Evolutionary conservation across 768 basidiomycete species (phyloP).

Genomic region (Lactarius pseudohatsudake): DNA sequence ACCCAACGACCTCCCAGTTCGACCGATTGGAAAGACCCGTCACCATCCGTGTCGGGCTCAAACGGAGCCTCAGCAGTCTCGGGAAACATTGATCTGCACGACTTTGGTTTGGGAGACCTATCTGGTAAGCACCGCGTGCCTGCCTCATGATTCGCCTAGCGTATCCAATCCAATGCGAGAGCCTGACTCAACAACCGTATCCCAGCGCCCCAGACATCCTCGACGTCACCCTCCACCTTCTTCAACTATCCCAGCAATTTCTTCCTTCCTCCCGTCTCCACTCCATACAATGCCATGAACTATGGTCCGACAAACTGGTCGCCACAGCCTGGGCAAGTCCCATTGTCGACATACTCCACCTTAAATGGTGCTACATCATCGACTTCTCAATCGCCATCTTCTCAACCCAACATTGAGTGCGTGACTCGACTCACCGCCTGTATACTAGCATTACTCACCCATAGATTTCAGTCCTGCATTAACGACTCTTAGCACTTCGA

Average conservation of each 20-base stretch:
- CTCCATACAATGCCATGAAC: slow-evolving; percentile 52
- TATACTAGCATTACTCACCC: slow-evolving; percentile 22
- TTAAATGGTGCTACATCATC: slow-evolving; percentile 71
- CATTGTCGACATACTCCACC: slow-evolving; percentile 74
- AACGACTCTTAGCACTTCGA: slow-evolving; percentile 31
- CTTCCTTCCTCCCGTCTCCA: slow-evolving; percentile 42
- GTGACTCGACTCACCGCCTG: slow-evolving; percentile 3
- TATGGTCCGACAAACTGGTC: slow-evolving; percentile 56
- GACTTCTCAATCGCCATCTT: slow-evolving; percentile 38
- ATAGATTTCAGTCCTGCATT: slow-evolving; percentile 33
- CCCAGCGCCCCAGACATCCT: slow-evolving; percentile 41
- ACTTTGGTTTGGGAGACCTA: slow-evolving; percentile 29
- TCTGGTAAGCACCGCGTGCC: slow-evolving; percentile 29
- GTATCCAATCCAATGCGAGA: slow-evolving; percentile 4
- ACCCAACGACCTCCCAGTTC: slow-evolving; percentile 34
- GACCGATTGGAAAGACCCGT: slow-evolving; percentile 41
- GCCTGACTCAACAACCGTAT: slow-evolving; percentile 18
- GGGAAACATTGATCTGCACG: slow-evolving; percentile 34
- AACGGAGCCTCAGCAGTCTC: slow-evolving; percentile 33
- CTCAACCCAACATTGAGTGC: slow-evolving; percentile 32
- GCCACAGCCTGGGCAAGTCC: slow-evolving; percentile 43
- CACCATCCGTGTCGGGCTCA: slow-evolving; percentile 31
- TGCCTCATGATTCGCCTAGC: slow-evolving; percentile 9
- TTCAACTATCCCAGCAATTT: slow-evolving; percentile 39
- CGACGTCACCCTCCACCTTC: slow-evolving; percentile 39